Base-by-base conservation (phyloP, 2,329 filamentous ascomycete species). In the Leptographium flavum region DNA sequence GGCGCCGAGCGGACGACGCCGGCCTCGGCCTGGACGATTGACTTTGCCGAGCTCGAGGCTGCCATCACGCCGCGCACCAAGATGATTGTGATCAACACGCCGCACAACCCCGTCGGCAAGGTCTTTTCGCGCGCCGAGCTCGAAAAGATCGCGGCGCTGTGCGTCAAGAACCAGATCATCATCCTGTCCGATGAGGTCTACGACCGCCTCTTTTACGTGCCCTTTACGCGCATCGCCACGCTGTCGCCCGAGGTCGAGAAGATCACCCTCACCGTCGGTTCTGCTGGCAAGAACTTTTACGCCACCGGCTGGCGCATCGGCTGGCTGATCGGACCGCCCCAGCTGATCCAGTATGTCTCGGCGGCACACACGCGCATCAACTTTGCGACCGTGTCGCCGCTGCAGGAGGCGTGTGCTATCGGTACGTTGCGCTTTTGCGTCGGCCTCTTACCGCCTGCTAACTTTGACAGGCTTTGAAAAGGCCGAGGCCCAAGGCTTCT, bases 211-310 rank as follows among this genome's bases (percentile, higher is more conserved):
- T 95, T 82, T 71, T 98, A 96, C 60, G 85, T 87, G 1, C 90
- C 90, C 1, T 98, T 96, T 60, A 96, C 88, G 1, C 78, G 92
- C 55, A 82, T 96, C 45, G 86, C 86, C 22, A 95, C 87, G 0
- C 69, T 98, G 17, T 94, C 87, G 0, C 87, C 88, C 0, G 87
- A 95, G 60, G 79, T 96, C 43, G 87, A 87, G 54, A 77, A 77
- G 47, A 73, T 94, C 53, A 96, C 92, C 5, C 65, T 98, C 41
- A 96, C 92, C 0, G 92, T 98, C 27, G 92, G 92, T 19, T 94
- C 87, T 0, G 92, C 87, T 1, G 92, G 92, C 55, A 98, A 98
- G 74, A 93, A 92, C 69, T 98, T 98, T 64, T 96, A 96, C 59
- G 87, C 86, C 46, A 98, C 92, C 0, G 92, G 92, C 40, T 98